Percentiles rank a stretch among this genome's conserved stretches.
Evolutionary conservation across 306 rosid species (phyloP).

Genomic region (Castanea mollissima): DNA sequence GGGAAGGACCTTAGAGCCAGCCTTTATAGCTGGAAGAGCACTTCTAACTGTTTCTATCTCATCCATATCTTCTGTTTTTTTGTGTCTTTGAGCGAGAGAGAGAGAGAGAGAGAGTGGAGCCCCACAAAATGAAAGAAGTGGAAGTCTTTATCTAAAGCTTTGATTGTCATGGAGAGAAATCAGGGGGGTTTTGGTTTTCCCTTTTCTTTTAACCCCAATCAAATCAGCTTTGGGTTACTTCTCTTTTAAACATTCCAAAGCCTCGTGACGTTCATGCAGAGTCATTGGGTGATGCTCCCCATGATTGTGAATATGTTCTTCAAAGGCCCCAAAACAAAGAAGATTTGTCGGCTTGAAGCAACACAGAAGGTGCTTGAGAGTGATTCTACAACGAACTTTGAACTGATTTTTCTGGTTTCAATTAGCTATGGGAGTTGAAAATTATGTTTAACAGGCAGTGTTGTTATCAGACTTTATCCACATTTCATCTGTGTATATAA

Average conservation of each 20-base stretch:
- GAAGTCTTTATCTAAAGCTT: constrained; percentile 51
- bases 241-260: constrained; percentile 50
- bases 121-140: constrained; percentile 52
- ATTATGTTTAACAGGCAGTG: not conserved
- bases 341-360: constrained; percentile 49
- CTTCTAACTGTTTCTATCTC: constrained; percentile 37
- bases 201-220: constrained; percentile 15
- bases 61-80: constrained; percentile 26
- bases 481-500: not conserved
- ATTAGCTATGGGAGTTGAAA: constrained; percentile 24
- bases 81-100: constrained; percentile 17
- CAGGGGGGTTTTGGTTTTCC: not conserved
- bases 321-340: constrained; percentile 29
- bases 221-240: constrained; percentile 51
- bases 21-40: constrained; percentile 62
- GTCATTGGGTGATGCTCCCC: constrained; percentile 30
- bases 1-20: constrained; percentile 1
- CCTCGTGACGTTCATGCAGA: constrained; percentile 31
- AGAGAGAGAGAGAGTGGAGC: constrained; percentile 23
- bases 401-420: not conserved
- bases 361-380: constrained; percentile 38
- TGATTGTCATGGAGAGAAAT: constrained; percentile 25
- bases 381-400: constrained; percentile 34
- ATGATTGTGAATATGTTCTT: constrained; percentile 41
- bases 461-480: not conserved